Evolutionary conservation across 352 stramenopile species (phyloP).

Genomic region (Globisporangium heterothallicum): DNA sequence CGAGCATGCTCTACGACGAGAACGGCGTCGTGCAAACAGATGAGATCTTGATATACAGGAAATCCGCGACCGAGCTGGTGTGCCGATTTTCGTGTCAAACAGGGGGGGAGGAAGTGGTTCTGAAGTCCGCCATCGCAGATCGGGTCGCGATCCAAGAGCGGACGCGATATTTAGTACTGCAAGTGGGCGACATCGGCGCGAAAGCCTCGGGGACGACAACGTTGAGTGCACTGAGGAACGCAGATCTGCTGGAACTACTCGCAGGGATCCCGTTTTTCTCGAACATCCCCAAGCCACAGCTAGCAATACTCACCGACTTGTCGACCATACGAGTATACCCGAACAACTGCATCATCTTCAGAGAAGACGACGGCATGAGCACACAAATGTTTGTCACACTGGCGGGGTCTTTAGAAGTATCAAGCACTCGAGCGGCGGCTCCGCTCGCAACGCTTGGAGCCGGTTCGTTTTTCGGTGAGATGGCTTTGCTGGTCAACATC

Average conservation of each 20-base stretch:
- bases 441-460: conserved; percentile 58
- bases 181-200: conserved; percentile 27
- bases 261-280: conserved; percentile 70
- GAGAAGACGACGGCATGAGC: conserved; percentile 71
- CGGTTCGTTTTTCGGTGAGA: conserved; percentile 77
- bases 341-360: conserved; percentile 59
- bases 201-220: conserved; percentile 22
- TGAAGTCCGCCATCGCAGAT: conserved; percentile 50
- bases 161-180: conserved; percentile 34
- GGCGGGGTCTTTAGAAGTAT: conserved; percentile 56
- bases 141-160: conserved; percentile 38
- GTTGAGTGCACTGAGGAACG: conserved; percentile 62
- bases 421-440: conserved; percentile 33
- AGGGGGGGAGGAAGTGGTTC: conserved; percentile 50
- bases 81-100: conserved; percentile 61
- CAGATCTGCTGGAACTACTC: conserved; percentile 56
- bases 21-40: conserved; percentile 26
- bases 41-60: conserved; percentile 63
- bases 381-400: conserved; percentile 80
- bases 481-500: conserved; percentile 78
- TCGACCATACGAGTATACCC: conserved; percentile 75
- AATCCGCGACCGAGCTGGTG: conserved; percentile 47
- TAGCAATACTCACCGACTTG: conserved; percentile 58
- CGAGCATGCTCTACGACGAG: conserved; percentile 21
- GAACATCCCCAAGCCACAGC: conserved; percentile 50